Evolutionary conservation across 805 yeast species (phyloP), one percentile per base, ranked within the genome.

Genomic region (Candida sakaeoensis): DNA sequence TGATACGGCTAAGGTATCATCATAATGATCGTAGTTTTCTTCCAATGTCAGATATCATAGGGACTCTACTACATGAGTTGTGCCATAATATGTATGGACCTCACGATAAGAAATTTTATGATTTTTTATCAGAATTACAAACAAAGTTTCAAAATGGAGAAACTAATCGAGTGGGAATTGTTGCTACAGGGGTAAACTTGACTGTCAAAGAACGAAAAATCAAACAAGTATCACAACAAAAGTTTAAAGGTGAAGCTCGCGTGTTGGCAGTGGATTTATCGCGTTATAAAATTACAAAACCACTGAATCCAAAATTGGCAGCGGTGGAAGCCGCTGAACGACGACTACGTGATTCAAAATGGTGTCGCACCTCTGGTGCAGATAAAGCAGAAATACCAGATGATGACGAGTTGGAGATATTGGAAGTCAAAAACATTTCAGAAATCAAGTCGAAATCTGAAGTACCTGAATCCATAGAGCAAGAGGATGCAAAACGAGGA

Each of bases 61-160:
- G 89, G 1, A 88, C 96, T 0, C 75, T 89, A 79, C 65, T 91
- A 4, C 98, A 91, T 59, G 98, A 91, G 57, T 67, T 91, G 30
- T 76, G 87, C 2, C 98, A 91, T 57, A 90, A 88, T 56, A 55
- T 70, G 15, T 65, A 66, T 52, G 96, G 96, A 0, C 85, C 95
- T 0, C 98, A 91, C 55, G 83, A 91, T 63, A 74, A 63, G 2
- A 62, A 61, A 43, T 91, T 91, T 54, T 86, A 86, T 55, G 63
- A 64, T 37, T 71, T 72, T 37, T 58, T 88, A 47, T 91, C 85
- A 40, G 78, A 75, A 43, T 65, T 85, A 29, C 75, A 74, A 41
- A 65, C 63, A 5, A 63, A 83, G 51, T 79, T 63, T 50, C 72
- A 70, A 47, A 43, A 61, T 28, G 61, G 64, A 21, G 68, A 69